Base-by-base conservation (phyloP, 2,329 filamentous ascomycete genomes). In the Tolypocladium ophioglossoides region DNA sequence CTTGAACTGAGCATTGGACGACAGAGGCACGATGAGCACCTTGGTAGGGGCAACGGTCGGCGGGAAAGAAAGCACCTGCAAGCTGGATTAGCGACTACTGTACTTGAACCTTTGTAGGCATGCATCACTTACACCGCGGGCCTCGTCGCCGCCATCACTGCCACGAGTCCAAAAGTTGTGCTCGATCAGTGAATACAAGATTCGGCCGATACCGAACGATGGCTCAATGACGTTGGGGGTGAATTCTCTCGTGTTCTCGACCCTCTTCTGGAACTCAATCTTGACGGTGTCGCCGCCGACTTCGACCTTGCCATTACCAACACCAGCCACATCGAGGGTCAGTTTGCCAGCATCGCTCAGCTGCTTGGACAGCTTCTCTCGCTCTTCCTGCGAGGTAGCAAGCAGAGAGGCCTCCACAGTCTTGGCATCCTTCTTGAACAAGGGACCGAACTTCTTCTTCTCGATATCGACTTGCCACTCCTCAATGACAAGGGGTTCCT, bases 171-270 rank as follows among this genome's bases (percentile, higher is more conserved):
- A 99, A 81, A 91, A 99, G 69, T 82, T 85, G 74, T 99, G 94
- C 76, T 99, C 94, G 67, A 95, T 87, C 64, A 99, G 76, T 57
- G 87, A 85, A 77, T 96, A 97, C 55, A 97, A 77, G 58, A 97
- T 96, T 63, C 92, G 84, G 56, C 92, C 94, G 66, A 97, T 95
- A 77, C 92, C 92, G 65, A 97, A 99, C 0, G 92, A 97, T 2
- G 92, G 94, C 75, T 99, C 94, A 63, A 97, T 95, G 50, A 95
- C 91, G 67, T 96, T 96, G 56, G 92, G 92, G 0, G 87, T 95
- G 75, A 89, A 99, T 70, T 96, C 91, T 64, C 94, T 83, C 55
- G 85, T 83, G 68, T 95, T 86, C 71, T 96, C 89, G 4, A 84
- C 80, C 58, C 90, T 80, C 62, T 86, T 95, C 63, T 85, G 83